Evolutionary conservation across 2,329 filamentous ascomycete genomes (phyloP).

Genomic region (Pseudogymnoascus sp.): DNA sequence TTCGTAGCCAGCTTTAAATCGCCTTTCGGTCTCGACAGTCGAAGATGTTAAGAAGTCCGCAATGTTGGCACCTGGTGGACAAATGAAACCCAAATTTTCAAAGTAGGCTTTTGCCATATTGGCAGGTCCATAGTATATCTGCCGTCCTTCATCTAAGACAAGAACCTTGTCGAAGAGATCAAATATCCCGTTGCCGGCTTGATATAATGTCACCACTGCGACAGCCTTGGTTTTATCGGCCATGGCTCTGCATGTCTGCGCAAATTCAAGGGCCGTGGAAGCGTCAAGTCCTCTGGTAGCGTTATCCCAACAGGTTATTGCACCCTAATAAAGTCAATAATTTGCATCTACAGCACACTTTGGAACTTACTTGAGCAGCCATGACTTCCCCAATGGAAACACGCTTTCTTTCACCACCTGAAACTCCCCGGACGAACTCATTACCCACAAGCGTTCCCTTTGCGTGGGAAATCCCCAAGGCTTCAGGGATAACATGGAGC

Average conservation of each 20-base stretch:
- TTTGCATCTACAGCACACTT: slow-evolving; percentile 18
- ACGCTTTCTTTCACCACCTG: slow-evolving; percentile 54
- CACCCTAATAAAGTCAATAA: slow-evolving; percentile 8
- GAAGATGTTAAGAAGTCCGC: slow-evolving; percentile 61
- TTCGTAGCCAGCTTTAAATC: slow-evolving; percentile 42
- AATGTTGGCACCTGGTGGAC: slow-evolving; percentile 53
- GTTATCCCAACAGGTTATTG: slow-evolving; percentile 61
- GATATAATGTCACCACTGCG: slow-evolving; percentile 59
- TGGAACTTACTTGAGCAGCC: slow-evolving; percentile 32
- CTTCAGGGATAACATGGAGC: slow-evolving; percentile 36
- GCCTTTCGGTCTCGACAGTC: slow-evolving; percentile 60
- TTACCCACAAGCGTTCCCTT: slow-evolving; percentile 48
- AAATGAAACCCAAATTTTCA: slow-evolving; percentile 57
- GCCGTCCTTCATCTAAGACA: slow-evolving; percentile 57
- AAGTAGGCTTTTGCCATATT: slow-evolving; percentile 56
- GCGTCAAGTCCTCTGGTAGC: slow-evolving; percentile 59
- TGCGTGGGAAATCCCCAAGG: slow-evolving; percentile 44
- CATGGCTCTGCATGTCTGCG: slow-evolving; percentile 54
- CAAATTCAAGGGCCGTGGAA: slow-evolving; percentile 53
- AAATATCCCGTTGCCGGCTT: slow-evolving; percentile 64
- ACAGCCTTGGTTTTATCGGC: slow-evolving; percentile 55
- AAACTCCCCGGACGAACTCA: slow-evolving; percentile 55
- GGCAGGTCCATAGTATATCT: slow-evolving; percentile 58
- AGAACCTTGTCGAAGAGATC: slow-evolving; percentile 64
- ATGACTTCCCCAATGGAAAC: slow-evolving; percentile 50